Base-by-base conservation (phyloP, 2,329 filamentous ascomycete genomes). In the Pseudocercospora fijiensis region DNA sequence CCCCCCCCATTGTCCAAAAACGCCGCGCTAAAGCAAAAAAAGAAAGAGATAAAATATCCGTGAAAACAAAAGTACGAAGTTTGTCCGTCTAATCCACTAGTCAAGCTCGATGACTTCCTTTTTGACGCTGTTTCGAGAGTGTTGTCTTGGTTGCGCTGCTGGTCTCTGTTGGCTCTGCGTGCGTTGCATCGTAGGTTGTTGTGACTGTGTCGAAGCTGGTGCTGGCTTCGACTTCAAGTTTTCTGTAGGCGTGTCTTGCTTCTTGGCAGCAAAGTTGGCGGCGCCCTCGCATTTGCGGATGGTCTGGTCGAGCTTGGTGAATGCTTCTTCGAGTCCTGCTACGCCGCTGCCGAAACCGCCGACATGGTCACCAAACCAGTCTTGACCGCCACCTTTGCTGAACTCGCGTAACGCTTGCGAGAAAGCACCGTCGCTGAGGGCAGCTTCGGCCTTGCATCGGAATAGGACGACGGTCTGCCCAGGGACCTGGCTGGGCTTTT, bases 231-330 rank as follows among this genome's bases (percentile, higher is more conserved):
- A 52, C 49, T 65, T 62, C 4, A 41, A 22, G 27, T 53, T 26
- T 16, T 49, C 49, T 3, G 57, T 20, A 10, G 58, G 53, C 5
- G 45, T 61, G n/a, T 55, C 57, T 56, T 55, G 61, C 28, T 56
- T 70, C 45, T 53, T 47, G 13, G 47, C 58, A 51, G 18, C 26
- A 52, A 26, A 49, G 10, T 27, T 56, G 4, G 11, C 49, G 3
- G 24, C 27, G 9, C 37, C 58, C 20, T 65, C 67, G 55, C 66
- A 78, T n/a, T 64, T 67, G 27, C 76, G 60, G 5, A 82, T 74
- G 22, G 74, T 65, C 24, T 75, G 72, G 63, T 82, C 73, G 6
- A 82, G 69, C 52, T 71, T 73, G 52, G 70, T 66, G 28, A 82
- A 57, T 13, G 76, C 77, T 28, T 73, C 58, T 9, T 20, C 11